Conservation (phyloP, 2,329 filamentous ascomycete species). For the Pezicula rhizophila region DNA sequence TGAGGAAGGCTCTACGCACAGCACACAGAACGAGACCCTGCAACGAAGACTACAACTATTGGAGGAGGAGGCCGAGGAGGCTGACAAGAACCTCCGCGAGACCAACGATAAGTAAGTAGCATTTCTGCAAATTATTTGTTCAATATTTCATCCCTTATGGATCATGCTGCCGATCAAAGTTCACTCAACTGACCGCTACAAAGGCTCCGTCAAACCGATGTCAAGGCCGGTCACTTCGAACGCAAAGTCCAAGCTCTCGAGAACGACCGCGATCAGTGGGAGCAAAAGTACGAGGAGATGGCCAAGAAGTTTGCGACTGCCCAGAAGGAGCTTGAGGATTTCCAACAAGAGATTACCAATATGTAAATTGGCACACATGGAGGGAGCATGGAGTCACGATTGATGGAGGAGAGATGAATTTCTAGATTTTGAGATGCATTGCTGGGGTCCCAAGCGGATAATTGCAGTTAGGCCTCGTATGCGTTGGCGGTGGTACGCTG, state of each 20-base stretch:
- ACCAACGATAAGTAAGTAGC: slow-evolving; percentile 91
- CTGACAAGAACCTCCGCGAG: slow-evolving; percentile 93
- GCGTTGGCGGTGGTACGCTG: slow-evolving; percentile 21
- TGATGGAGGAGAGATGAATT: slow-evolving; percentile 2
- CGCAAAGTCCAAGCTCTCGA: slow-evolving; percentile 98
- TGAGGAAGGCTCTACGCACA: slow-evolving; percentile 74
- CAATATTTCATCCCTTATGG: background rate
- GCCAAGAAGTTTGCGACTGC: slow-evolving; percentile 76
- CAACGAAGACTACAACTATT: slow-evolving; percentile 90
- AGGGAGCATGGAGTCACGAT: background rate
- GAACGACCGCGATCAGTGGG: slow-evolving; percentile 86
- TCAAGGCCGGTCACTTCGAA: slow-evolving; percentile 98
- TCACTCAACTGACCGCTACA: slow-evolving; percentile 11
- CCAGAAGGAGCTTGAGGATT: slow-evolving; percentile 87
- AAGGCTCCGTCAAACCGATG: slow-evolving; percentile 96
- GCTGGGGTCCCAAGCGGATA: slow-evolving; percentile 8
- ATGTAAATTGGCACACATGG: slow-evolving; percentile 51
- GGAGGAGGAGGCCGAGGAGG: slow-evolving; percentile 95
- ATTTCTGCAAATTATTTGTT: background rate
- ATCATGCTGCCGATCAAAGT: no score
- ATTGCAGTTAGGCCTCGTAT: slow-evolving; percentile 21
- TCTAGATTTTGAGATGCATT: slow-evolving; percentile 13
- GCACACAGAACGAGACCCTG: slow-evolving; percentile 85
- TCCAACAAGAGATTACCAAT: slow-evolving; percentile 87
- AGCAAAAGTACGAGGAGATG: slow-evolving; percentile 98